Base-by-base conservation (phyloP, 2,329 filamentous ascomycete genomes). In the Atkinsonella texensis region DNA sequence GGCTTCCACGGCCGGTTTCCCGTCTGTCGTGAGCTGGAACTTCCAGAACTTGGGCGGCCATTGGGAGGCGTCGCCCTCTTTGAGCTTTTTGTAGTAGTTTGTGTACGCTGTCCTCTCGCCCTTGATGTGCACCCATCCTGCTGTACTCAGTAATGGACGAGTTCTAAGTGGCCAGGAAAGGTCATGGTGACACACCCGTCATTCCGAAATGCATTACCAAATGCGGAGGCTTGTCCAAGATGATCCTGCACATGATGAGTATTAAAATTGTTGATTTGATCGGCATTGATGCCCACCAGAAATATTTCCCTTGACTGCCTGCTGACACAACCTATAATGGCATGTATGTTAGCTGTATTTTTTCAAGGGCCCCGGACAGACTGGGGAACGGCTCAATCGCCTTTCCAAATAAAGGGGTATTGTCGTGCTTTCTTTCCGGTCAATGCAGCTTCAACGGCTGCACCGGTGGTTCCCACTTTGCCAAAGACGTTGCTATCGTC, bases 11-110 rank as follows among this genome's bases (percentile, higher is more conserved):
- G 67, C 66, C 2, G 76, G 67, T 1, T 68, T 68, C 33, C 76
- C 77, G 17, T 74, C 69, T 4, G 87, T 83, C 58, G 84, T 77
- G 17, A 96, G 67, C 4, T 86, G 71, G 58, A 96, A 95, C 59
- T 96, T 97, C 80, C 84, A 88, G 67, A 83, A 95, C 59, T 83
- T 86, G 0, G 93, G 93, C 13, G 93, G 93, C 91, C 91, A 97
- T 46, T 77, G 59, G 7, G 71, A 67, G n/a, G 69, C 72, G 47
- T 82, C 75, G 32, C 78, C 76, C 35, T 78, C 66, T 54, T 75
- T 81, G 61, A 80, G 77, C 53, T 82, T 81, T 58, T 87, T 85
- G 69, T 95, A 93, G 68, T 93, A 90, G 54, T 84, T 83, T 43
- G 83, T 87, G 67, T 93, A 90, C 33, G 82, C 81, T 3, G 85